These are phyloP conservation scores for Rhizopogon rudus DNA, from an alignment of 768 basidiomycete genomes.

Conservation along the genomic window DNA sequence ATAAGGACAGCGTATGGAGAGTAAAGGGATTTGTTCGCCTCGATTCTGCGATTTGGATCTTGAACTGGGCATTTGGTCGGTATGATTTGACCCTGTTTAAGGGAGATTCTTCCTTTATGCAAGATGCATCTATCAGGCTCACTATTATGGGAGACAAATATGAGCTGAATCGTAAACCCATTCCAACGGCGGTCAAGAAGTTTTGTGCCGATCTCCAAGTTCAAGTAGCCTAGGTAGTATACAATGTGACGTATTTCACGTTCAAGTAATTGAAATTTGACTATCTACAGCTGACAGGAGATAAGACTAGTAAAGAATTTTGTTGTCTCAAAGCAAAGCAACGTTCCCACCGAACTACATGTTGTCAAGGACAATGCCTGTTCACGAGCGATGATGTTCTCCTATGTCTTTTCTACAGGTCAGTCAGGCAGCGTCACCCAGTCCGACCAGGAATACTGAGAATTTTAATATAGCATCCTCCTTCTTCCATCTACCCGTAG, in stretches of 20 bases:
- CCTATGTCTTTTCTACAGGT: constrained; percentile 19
- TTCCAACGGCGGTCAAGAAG: constrained; percentile 34
- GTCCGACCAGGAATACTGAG: not conserved
- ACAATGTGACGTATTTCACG: not conserved
- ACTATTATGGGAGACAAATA: constrained; percentile 94
- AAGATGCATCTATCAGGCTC: constrained; percentile 43
- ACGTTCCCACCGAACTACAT: constrained; percentile 6
- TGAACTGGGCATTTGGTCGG: constrained; percentile 95
- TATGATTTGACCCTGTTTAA: constrained; percentile 56
- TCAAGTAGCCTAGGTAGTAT: constrained; percentile 19
- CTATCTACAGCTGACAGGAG: not conserved
- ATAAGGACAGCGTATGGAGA: constrained; percentile 71
- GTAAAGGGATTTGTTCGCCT: constrained; percentile 84
- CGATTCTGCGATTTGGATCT: constrained; percentile 39
- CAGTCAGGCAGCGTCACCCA: constrained; percentile 16
- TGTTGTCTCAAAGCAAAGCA: constrained; percentile 8
- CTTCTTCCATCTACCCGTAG: constrained; percentile 61
- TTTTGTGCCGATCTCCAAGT: constrained; percentile 47
- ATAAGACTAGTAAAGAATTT: constrained; percentile 12
- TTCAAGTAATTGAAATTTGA: constrained; percentile 1
- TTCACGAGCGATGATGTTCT: constrained; percentile 22
- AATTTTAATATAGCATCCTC: constrained; percentile 40
- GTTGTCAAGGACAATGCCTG: constrained; percentile 1
- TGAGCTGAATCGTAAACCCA: constrained; percentile 48
- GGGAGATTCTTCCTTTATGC: constrained; percentile 13